Conservation (phyloP, 2,329 filamentous ascomycete species). For the Claviceps paspali region DNA sequence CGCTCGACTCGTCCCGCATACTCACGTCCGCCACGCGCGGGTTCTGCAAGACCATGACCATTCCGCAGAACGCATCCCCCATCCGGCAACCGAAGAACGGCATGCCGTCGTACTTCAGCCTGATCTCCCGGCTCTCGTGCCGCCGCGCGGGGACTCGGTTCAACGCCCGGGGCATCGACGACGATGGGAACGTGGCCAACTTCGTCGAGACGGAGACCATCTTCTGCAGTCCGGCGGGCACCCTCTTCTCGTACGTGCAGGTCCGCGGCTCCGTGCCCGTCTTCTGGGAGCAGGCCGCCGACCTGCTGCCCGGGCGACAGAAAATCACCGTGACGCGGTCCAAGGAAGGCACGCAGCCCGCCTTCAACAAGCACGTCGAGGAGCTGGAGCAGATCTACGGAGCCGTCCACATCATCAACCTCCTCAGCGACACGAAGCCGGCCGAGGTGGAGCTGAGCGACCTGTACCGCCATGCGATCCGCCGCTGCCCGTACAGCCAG, state of each 20-base stretch:
- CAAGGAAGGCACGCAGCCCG: constrained; percentile 77
- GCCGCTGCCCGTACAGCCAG: constrained; percentile 55
- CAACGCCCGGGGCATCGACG: constrained; percentile 93
- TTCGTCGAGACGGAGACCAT: constrained; percentile 97
- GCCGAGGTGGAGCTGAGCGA: constrained; percentile 73
- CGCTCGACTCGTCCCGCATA: constrained; percentile 74
- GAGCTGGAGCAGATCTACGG: constrained; percentile 77
- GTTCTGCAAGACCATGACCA: constrained; percentile 74
- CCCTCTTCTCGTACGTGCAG: constrained; percentile 88
- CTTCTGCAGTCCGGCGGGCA: constrained; percentile 64
- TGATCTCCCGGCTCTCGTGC: constrained; percentile 86
- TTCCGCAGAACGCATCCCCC: constrained; percentile 63
- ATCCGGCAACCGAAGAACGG: constrained; percentile 50
- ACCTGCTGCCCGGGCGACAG: constrained; percentile 79
- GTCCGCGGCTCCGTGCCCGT: constrained; percentile 84
- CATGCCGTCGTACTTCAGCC: constrained; percentile 67
- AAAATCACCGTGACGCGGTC: constrained; percentile 88
- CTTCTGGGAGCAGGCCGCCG: constrained; percentile 91
- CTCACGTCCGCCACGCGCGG: constrained; percentile 88
- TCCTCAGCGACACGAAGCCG: constrained; percentile 79
- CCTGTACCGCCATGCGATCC: constrained; percentile 65
- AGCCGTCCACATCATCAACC: constrained; percentile 80
- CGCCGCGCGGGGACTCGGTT: constrained; percentile 85
- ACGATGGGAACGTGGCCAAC: constrained; percentile 93
- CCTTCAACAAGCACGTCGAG: constrained; percentile 90